phyloP scores from a whole-genome alignment of 2,329 filamentous ascomycete genomes.

The Nothopassalora personata region DNA sequence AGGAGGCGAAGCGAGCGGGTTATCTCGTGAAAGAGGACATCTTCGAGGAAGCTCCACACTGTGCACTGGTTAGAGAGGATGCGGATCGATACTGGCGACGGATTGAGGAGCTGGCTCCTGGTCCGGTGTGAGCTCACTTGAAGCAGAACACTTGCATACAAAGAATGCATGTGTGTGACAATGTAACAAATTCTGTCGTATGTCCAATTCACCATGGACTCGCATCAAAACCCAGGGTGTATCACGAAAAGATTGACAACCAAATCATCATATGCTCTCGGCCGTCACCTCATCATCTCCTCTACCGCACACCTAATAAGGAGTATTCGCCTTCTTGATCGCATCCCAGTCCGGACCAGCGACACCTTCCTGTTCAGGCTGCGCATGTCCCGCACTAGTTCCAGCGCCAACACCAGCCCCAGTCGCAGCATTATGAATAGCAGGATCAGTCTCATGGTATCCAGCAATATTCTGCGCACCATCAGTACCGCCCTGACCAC shows the following conservation, averaged over 20 bases:
- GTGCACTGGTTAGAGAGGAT: constrained; percentile 56
- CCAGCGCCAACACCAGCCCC: neutral
- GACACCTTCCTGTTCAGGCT: constrained; percentile 1
- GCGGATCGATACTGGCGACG: constrained; percentile 54
- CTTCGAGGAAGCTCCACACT: constrained; percentile 57
- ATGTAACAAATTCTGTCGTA: neutral
- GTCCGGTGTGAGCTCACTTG: neutral
- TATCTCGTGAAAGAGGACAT: constrained; percentile 47
- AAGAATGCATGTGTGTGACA: neutral
- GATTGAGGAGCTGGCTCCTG: constrained; percentile 15
- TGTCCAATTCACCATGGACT: neutral
- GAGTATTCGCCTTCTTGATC: constrained; percentile 6
- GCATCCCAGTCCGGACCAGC: constrained; percentile 10
- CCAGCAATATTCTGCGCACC: constrained; percentile 37
- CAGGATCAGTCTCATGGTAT: constrained; percentile 10
- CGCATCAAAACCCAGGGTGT: neutral
- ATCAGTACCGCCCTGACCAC: constrained; percentile 33
- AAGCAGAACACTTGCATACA: neutral
- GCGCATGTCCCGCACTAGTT: neutral
- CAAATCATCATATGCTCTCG: neutral
- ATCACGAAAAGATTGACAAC: neutral
- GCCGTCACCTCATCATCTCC: neutral
- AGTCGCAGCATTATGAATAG: neutral
- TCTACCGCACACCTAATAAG: neutral
- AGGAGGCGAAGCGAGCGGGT: constrained; percentile 44